Evolutionary conservation across 2,329 filamentous ascomycete species (phyloP).

Genomic region (Helotiales sp.): DNA sequence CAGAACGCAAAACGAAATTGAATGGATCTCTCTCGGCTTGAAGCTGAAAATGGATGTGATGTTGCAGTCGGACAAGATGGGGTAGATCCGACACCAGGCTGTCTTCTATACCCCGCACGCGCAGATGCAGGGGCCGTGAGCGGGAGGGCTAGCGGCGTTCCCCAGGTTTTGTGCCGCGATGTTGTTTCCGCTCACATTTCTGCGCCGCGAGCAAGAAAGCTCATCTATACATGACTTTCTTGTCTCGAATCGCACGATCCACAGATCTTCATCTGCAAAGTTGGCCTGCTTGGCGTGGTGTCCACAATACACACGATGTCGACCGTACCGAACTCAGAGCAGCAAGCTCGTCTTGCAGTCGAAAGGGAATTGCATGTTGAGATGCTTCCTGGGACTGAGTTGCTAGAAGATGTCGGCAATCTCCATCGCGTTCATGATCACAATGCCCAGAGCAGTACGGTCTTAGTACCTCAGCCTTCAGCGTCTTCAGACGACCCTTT

Average conservation of each 20-base stretch:
- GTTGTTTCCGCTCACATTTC: not conserved
- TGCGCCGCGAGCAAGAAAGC: not conserved
- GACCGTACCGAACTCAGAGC: not conserved
- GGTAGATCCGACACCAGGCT: not conserved
- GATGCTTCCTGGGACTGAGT: conserved; percentile 1
- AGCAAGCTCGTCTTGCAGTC: not conserved
- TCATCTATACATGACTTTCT: not conserved
- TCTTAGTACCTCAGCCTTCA: not conserved
- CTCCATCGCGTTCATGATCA: not conserved
- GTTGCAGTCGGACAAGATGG: not conserved
- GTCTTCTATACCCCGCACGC: not conserved
- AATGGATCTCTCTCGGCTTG: not conserved
- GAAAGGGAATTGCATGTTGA: not conserved
- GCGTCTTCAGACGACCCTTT: not conserved
- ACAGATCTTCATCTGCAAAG: not conserved
- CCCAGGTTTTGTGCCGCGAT: not conserved
- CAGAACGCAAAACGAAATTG: not conserved
- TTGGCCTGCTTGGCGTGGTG: not conserved
- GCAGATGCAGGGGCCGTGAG: not conserved
- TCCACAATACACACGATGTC: not conserved
- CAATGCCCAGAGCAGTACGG: not conserved
- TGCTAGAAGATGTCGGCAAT: not conserved
- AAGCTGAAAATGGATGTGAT: not conserved
- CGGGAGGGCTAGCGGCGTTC: not conserved
- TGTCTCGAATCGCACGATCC: not conserved